phyloP scores from a whole-genome alignment of 306 rosid species.

The Psophocarpus tetragonolobus region DNA sequence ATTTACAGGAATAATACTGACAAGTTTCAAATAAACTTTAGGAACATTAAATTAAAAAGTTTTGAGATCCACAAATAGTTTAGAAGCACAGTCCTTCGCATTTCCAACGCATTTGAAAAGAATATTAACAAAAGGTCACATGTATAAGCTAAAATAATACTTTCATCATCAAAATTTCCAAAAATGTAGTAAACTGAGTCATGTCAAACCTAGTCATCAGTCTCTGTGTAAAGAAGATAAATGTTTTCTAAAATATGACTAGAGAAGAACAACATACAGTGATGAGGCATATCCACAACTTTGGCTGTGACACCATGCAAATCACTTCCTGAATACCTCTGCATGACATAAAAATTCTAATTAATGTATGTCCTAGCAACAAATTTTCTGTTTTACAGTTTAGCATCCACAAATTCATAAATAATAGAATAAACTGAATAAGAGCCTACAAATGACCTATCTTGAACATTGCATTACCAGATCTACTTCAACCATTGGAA shows the following conservation, averaged over 20 bases:
- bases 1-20: not conserved
- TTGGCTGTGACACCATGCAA: conserved; percentile 92
- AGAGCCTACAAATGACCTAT: not conserved
- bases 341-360: conserved; percentile 39
- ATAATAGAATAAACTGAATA: conserved; percentile 8
- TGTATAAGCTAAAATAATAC: conserved; percentile 6
- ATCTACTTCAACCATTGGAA: conserved; percentile 82
- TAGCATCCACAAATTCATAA: conserved; percentile 4
- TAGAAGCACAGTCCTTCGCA: not conserved
- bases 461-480: conserved; percentile 56
- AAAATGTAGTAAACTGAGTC: not conserved
- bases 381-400: conserved; percentile 4
- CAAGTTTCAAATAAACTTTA: not conserved
- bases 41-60: not conserved
- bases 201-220: not conserved
- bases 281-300: conserved; percentile 97
- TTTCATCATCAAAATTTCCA: not conserved
- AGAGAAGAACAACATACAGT: conserved; percentile 56
- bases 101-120: conserved; percentile 12
- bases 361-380: not conserved
- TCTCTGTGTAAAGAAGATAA: not conserved
- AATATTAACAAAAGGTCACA: not conserved
- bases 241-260: not conserved
- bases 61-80: conserved; percentile 13
- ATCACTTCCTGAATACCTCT: conserved; percentile 92